Base-by-base conservation (phyloP, 805 yeast genomes). In the Suhomyces sp. region DNA sequence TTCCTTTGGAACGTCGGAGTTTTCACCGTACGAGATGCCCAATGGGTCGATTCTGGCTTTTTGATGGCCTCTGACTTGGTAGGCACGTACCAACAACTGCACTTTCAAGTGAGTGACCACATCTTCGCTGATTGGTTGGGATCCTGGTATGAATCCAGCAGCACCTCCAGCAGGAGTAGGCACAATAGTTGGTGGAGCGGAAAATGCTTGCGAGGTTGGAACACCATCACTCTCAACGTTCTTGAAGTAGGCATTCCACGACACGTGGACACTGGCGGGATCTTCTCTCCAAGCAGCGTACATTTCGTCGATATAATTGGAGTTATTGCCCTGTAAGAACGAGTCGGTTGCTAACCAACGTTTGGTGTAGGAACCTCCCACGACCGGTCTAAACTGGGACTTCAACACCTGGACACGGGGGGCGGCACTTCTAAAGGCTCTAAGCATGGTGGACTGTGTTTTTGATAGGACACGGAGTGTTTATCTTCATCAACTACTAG, bases 41-140 rank as follows among this genome's bases (percentile, higher is more conserved):
- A 93, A 72, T n/a, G 99, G 99, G 65, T 93, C 99, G 43, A 88
- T 82, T 52, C 81, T 83, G 29, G 98, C 97, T 70, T 86, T 87
- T 63, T 82, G 84, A 65, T 93, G 99, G 49, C 98, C 99, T 66
- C 98, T 81, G 35, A 93, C 98, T 72, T 93, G 98, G 69, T 90
- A 93, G 19, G 98, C 98, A 65, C 99, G 85, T 45, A 95, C 97
- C 53, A 93, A 75, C 51, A 93, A 77, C 74, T 93, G 99, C 12
- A 88, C 95, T 65, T 93, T 93, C 73, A 93, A 77, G 63, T 93
- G 98, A 44, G 86, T 75, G 46, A 84, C 74, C 28, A 90, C 87
- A 46, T 81, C 87, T 54, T 79, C 77, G 46, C 69, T 61, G 41
- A 60, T 62, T 19, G 70, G 72, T 27, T 53, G 54, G 32, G 75